Percentiles rank a stretch among this genome's conserved stretches.
Evolutionary conservation across 2,329 filamentous ascomycete species (phyloP).

Genomic region (Lasiodiplodia gonubiensis): DNA sequence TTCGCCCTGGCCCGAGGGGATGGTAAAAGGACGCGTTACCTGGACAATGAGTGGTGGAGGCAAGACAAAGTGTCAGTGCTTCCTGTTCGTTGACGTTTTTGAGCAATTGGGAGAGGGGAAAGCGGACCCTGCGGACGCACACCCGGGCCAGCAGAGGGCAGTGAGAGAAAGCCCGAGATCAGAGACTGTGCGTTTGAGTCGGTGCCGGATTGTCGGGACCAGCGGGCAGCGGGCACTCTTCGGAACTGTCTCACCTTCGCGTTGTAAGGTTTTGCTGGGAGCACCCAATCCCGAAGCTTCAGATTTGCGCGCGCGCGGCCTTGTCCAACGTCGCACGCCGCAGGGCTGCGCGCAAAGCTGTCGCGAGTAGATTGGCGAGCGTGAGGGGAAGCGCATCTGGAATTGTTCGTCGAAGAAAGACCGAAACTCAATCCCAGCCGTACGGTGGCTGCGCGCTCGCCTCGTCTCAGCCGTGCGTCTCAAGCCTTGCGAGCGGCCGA

Average conservation of each 20-base stretch:
- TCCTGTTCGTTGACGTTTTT: conserved; percentile 11
- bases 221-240: background rate
- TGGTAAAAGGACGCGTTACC: background rate
- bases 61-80: conserved; percentile 8
- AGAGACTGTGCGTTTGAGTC: background rate
- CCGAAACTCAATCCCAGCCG: background rate
- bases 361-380: background rate
- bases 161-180: conserved; percentile 2
- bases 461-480: background rate
- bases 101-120: background rate
- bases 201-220: background rate
- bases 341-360: background rate
- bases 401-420: background rate
- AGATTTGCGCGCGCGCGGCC: background rate
- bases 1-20: background rate
- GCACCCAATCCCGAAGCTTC: background rate
- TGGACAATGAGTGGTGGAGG: background rate
- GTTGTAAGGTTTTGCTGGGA: background rate
- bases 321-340: background rate
- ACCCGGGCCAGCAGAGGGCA: background rate
- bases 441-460: background rate
- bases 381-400: background rate
- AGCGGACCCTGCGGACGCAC: background rate
- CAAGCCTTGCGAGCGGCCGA: background rate
- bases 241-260: background rate